A percentile compares a stretch with the other conserved stretches of the same genome.
phyloP scores from a whole-genome alignment of 1,139 yeast genomes.

The Yamadazyma oceani region DNA sequence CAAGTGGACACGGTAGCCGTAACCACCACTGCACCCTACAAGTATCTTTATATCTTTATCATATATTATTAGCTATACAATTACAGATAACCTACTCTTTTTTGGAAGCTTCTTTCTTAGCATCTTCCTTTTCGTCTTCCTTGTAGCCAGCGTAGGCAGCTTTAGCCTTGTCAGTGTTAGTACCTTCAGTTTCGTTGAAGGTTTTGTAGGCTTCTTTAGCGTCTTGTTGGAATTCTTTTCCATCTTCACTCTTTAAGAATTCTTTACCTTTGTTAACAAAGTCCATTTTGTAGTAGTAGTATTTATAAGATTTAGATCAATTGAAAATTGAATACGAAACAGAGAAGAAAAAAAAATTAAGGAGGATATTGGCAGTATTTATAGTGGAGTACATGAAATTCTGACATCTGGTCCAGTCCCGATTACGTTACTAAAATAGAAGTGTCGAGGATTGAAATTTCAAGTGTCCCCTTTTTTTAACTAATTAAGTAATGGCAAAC shows the following conservation, averaged over 20 bases:
- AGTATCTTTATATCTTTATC: too few species aligned
- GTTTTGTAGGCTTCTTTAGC: constrained; percentile 35
- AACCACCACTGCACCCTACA: too few species aligned
- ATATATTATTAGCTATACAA: constrained; percentile 1
- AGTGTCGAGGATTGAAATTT: not conserved
- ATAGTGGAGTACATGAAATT: too few species aligned
- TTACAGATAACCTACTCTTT: too few species aligned
- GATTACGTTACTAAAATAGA: too few species aligned
- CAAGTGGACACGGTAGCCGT: too few species aligned
- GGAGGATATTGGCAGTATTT: not conserved
- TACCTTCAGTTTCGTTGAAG: constrained; percentile 30
- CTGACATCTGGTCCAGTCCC: too few species aligned
- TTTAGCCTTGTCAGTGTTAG: constrained; percentile 34
- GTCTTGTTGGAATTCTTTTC: constrained; percentile 25
- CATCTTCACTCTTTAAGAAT: constrained; percentile 19
- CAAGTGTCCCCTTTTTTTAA: constrained; percentile 1
- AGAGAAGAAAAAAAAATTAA: not conserved
- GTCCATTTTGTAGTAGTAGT: constrained; percentile 22
- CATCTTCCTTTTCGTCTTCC: constrained; percentile 19
- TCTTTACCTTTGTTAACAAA: constrained; percentile 41
- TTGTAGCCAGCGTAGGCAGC: constrained; percentile 30
- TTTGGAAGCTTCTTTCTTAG: constrained; percentile 15
- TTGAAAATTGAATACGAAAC: not conserved
- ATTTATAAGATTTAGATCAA: not conserved
- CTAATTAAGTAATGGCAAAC: not conserved